Percentiles rank a stretch among this genome's conserved stretches.
These are phyloP conservation scores for Mycena chlorophos DNA, from an alignment of 768 basidiomycete genomes.

Conservation along the genomic window DNA sequence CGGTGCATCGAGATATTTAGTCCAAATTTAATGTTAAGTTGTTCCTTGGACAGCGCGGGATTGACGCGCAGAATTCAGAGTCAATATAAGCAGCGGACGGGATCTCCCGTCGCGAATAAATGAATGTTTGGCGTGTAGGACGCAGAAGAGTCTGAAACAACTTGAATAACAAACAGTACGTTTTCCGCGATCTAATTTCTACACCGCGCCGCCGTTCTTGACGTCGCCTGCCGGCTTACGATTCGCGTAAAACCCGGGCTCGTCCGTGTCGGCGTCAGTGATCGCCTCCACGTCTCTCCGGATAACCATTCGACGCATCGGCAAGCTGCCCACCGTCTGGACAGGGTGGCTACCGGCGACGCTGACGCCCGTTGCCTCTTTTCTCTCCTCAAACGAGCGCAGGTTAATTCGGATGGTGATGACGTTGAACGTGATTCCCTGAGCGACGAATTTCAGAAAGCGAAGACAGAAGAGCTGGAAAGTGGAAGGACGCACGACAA, in stretches of 20 bases:
- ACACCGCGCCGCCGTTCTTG: background rate
- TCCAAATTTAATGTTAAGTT: too few relatives aligned
- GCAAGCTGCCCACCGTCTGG: conserved; percentile 2
- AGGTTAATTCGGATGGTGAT: conserved; percentile 17
- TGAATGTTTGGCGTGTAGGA: too few relatives aligned
- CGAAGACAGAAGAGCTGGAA: background rate
- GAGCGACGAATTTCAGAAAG: background rate
- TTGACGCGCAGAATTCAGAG: too few relatives aligned
- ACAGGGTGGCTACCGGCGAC: background rate
- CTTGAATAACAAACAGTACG: too few relatives aligned
- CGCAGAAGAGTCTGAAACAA: too few relatives aligned
- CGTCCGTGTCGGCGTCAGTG: background rate
- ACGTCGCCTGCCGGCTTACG: too few relatives aligned
- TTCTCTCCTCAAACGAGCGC: background rate
- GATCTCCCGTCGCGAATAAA: too few relatives aligned
- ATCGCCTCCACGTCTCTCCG: background rate
- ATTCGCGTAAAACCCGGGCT: too few relatives aligned
- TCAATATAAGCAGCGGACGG: too few relatives aligned
- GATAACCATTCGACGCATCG: background rate
- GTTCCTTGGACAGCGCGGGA: too few relatives aligned
- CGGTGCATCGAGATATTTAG: too few relatives aligned
- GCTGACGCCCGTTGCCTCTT: background rate
- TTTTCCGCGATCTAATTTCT: background rate
- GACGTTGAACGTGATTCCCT: conserved; percentile 20
- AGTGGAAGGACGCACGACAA: conserved; percentile 8